phyloP scores from a whole-genome alignment of 352 stramenopile genomes.

The Globisporangium echinulatum region DNA sequence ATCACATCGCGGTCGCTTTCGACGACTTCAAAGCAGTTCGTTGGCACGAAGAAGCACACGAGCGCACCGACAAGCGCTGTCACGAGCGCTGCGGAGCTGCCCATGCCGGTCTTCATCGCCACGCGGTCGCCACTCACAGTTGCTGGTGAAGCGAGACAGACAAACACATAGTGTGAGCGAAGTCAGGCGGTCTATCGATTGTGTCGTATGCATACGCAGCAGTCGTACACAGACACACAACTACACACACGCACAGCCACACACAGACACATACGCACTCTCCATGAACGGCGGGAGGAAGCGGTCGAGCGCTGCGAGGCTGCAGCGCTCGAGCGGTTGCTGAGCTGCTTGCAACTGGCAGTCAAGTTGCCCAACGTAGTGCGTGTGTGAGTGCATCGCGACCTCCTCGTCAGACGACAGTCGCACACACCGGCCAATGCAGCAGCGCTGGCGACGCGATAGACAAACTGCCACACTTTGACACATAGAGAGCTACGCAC shows the following conservation, averaged over 20 bases:
- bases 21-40: constrained; percentile 13
- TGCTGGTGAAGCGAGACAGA: constrained; percentile 13
- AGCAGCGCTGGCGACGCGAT: no score
- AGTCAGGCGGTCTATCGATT: not conserved
- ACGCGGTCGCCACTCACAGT: constrained; percentile 28
- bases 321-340: constrained; percentile 45
- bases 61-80: constrained; percentile 92
- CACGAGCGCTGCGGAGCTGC: constrained; percentile 92
- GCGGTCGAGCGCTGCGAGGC: constrained; percentile 63
- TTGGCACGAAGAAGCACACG: constrained; percentile 76
- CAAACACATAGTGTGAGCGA: not conserved
- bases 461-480: no score
- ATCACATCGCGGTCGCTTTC: constrained; percentile 48
- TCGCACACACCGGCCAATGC: not conserved
- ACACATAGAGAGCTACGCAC: constrained; percentile 13
- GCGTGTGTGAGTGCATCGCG: no score
- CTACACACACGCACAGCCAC: no score
- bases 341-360: constrained; percentile 61
- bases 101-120: constrained; percentile 94
- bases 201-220: not conserved
- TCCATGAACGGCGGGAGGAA: constrained; percentile 79
- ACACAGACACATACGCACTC: not conserved
- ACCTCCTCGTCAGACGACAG: no score
- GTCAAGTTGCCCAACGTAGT: not conserved
- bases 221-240: not conserved